phyloP scores from a whole-genome alignment of 768 basidiomycete genomes.

The Russula vinacea region DNA sequence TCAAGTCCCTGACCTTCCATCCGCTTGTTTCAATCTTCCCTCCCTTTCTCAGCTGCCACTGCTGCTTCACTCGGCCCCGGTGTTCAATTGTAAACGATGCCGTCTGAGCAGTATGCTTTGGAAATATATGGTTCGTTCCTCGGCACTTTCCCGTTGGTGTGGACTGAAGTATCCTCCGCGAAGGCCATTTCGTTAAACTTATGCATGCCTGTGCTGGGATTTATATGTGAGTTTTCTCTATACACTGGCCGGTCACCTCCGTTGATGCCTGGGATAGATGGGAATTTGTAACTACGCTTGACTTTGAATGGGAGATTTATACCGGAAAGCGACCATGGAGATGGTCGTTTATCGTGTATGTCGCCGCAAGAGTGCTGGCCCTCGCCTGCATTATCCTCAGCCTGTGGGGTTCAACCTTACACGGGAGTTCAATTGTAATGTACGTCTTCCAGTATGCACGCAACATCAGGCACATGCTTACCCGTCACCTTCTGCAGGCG shows the following conservation, averaged over 20 bases:
- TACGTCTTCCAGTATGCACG: background rate
- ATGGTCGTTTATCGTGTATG: constrained; percentile 27
- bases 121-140: constrained; percentile 5
- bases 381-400: constrained; percentile 12
- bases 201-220: constrained; percentile 23
- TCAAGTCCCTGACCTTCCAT: background rate
- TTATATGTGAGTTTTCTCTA: constrained; percentile 13
- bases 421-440: constrained; percentile 17
- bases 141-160: background rate
- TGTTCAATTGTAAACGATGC: background rate
- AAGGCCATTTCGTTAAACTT: constrained; percentile 12
- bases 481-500: background rate
- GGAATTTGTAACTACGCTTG: constrained; percentile 23
- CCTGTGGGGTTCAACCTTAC: constrained; percentile 25
- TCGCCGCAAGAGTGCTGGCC: constrained; percentile 15
- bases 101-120: background rate
- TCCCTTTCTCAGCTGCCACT: too few species aligned
- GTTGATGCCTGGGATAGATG: constrained; percentile 8
- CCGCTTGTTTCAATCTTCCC: background rate
- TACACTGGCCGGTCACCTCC: background rate
- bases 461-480: background rate
- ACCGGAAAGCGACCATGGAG: constrained; percentile 26
- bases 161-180: background rate
- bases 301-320: constrained; percentile 27
- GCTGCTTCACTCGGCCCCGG: background rate